phyloP scores from a whole-genome alignment of 768 basidiomycete genomes.

The Boletus pseudopeckii region DNA sequence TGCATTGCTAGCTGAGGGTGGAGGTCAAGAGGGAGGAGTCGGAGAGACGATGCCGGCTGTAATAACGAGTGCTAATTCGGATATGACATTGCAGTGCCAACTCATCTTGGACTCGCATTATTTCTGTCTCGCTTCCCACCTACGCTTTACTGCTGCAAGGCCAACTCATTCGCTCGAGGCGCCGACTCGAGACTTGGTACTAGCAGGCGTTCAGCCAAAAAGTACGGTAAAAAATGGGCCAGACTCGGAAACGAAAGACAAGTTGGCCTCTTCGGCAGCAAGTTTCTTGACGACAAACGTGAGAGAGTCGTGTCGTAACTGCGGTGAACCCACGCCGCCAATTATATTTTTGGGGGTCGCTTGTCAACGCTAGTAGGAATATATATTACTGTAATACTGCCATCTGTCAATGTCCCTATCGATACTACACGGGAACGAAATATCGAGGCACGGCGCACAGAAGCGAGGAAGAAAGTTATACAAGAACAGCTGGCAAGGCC shows the following conservation, averaged over 20 bases:
- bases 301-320: too few relatives aligned
- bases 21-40: not conserved
- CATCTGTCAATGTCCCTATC: not conserved
- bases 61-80: conserved; percentile 1
- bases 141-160: too few relatives aligned
- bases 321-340: too few relatives aligned
- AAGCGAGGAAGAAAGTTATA: not conserved
- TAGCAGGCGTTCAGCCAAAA: too few relatives aligned
- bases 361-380: not conserved
- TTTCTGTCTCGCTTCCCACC: not conserved
- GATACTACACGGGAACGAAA: not conserved
- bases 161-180: too few relatives aligned
- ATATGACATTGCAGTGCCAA: not conserved
- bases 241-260: too few relatives aligned
- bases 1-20: conserved; percentile 13
- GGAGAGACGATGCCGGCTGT: not conserved
- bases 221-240: too few relatives aligned
- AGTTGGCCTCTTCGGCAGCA: too few relatives aligned
- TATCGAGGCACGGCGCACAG: not conserved
- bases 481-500: conserved; percentile 14
- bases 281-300: too few relatives aligned
- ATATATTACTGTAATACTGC: conserved; percentile 2
- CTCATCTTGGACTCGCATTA: too few relatives aligned
- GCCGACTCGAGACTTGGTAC: too few relatives aligned
- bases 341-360: not conserved